Percentiles rank a stretch among this genome's conserved stretches.
Evolutionary conservation across 202 grass and related monocot species (phyloP).

Genomic region (Eragrostis tef): DNA sequence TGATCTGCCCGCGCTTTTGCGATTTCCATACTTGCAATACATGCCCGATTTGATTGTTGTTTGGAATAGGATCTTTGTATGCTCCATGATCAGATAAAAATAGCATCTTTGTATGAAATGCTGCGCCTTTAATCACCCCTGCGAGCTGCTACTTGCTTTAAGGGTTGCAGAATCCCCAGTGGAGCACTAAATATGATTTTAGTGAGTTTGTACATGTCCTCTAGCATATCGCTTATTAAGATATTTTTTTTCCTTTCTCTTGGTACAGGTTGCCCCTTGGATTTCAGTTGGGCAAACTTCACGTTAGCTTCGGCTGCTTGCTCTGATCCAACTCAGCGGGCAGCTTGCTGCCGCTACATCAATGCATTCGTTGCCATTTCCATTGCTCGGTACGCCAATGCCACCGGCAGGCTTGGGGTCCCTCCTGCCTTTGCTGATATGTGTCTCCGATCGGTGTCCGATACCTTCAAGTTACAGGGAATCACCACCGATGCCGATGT

Average conservation of each 20-base stretch:
- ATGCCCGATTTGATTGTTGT: slow-evolving; percentile 35
- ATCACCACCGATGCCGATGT: slow-evolving; percentile 61
- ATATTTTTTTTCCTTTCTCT: not conserved
- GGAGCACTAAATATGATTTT: slow-evolving; percentile 24
- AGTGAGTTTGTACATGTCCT: not conserved
- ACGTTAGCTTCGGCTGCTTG: slow-evolving; percentile 67
- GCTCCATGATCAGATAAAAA: not conserved
- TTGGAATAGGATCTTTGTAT: not conserved
- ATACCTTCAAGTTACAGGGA: slow-evolving; percentile 69
- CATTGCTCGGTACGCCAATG: slow-evolving; percentile 76
- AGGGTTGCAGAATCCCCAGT: not conserved
- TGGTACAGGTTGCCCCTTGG: slow-evolving; percentile 73
- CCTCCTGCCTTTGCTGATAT: slow-evolving; percentile 77
- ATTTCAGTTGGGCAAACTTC: slow-evolving; percentile 96
- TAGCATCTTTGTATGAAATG: not conserved
- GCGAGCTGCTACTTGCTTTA: slow-evolving; percentile 5
- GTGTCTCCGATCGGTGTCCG: slow-evolving; percentile 67
- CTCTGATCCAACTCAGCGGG: slow-evolving; percentile 64
- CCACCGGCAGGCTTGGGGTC: slow-evolving; percentile 79
- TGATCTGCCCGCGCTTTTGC: not conserved
- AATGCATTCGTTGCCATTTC: slow-evolving; percentile 90
- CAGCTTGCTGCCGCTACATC: slow-evolving; percentile 88
- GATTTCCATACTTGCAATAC: not conserved
- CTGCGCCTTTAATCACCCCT: not conserved
- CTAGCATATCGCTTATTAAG: not conserved